Evolutionary conservation across 2,329 filamentous ascomycete genomes (phyloP).

Genomic region (Alternaria panax): DNA sequence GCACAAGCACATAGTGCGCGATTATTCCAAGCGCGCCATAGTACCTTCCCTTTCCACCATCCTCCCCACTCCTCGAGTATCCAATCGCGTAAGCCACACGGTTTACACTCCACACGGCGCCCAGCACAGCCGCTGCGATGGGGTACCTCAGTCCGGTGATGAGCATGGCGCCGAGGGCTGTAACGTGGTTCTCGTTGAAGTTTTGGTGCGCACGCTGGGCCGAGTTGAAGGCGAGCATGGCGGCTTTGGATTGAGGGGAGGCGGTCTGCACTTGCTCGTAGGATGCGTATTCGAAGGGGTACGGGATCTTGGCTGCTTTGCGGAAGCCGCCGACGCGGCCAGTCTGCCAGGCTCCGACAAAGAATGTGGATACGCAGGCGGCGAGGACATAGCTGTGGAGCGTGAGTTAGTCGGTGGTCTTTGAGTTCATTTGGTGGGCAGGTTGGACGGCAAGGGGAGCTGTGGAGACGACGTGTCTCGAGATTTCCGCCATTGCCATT

Average conservation of each 20-base stretch:
- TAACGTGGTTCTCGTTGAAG: slow-evolving; percentile 65
- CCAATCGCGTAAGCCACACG: slow-evolving; percentile 59
- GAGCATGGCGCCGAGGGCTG: slow-evolving; percentile 60
- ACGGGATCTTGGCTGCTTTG: slow-evolving; percentile 61
- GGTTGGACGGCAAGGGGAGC: not conserved
- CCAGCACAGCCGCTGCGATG: slow-evolving; percentile 54
- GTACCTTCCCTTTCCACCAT: slow-evolving; percentile 56
- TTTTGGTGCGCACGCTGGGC: slow-evolving; percentile 60
- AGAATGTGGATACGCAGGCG: slow-evolving; percentile 62
- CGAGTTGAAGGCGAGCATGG: slow-evolving; percentile 56
- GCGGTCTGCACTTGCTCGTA: slow-evolving; percentile 58
- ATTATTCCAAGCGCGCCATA: slow-evolving; percentile 47
- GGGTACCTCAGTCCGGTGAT: slow-evolving; percentile 64
- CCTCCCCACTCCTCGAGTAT: slow-evolving; percentile 51
- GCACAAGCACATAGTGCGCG: slow-evolving; percentile 38
- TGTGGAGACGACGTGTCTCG: not conserved
- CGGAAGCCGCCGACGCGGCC: slow-evolving; percentile 56
- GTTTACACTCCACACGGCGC: slow-evolving; percentile 60
- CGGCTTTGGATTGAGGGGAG: slow-evolving; percentile 51
- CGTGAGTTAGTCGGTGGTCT: slow-evolving; percentile 13
- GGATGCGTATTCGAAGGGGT: slow-evolving; percentile 67
- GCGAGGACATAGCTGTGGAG: slow-evolving; percentile 62
- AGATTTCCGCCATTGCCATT: not conserved
- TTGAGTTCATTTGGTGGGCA: not conserved
- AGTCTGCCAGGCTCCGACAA: slow-evolving; percentile 63